Evolutionary conservation across 2,329 filamentous ascomycete species (phyloP), one percentile per base, ranked within the genome.

Genomic region (Nannizziopsis barbatae): DNA sequence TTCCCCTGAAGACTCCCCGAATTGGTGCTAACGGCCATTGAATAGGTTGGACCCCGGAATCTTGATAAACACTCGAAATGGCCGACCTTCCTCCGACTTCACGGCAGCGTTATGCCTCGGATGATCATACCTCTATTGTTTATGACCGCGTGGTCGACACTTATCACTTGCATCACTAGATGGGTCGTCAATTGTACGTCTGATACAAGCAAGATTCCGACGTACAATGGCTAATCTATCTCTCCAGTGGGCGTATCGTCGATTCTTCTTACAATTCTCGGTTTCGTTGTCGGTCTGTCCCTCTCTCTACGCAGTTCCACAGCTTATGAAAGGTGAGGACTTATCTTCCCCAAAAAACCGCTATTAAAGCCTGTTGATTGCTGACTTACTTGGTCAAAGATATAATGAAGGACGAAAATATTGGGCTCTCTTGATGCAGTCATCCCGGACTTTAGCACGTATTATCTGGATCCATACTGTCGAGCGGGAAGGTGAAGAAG

Each of bases 241-340:
- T 42, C 12, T 31, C 36, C 43, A 63, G 62, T 81, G 14, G 75
- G 73, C 40, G 79, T 88, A n/a, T 50, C 50, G 7, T 51, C 52
- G n/a, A 74, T 86, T 30, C 71, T 88, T 15, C 72, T 89, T 46
- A 88, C 84, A 1, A 79, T 89, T 45, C 76, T 84, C 39, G 84
- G 84, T 81, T 88, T 89, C 69, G 81, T 89, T 51, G 83, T 89
- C 62, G 81, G 81, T 76, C 68, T 89, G 51, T 76, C 81, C n/a
- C 73, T 89, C 31, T 86, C 83, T 1, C 87, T 89, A 68, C 79
- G 84, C 50, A 84, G 76, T 53, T 81, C 82, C 1, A 86, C 83
- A 6, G 84, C 84, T 8, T 89, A 89, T 57, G 84, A 89, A 65
- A 77, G 83, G 57, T 72, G 65, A 32, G 42, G 20, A 18, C n/a